Base-by-base conservation (phyloP, 2,329 filamentous ascomycete species). In the Colletotrichum sp. region DNA sequence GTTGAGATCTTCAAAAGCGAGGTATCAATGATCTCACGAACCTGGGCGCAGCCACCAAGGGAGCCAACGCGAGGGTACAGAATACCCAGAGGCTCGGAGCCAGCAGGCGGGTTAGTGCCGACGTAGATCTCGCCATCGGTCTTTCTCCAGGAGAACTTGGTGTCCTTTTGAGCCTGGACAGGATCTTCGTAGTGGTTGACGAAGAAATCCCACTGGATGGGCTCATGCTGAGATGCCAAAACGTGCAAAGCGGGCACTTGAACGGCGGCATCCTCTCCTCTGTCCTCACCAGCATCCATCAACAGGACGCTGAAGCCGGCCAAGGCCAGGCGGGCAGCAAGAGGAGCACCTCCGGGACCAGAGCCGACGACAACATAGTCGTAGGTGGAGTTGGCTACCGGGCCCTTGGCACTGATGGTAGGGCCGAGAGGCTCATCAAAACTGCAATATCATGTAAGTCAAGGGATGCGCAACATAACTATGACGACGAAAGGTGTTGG, bases 311-410 rank as follows among this genome's bases (percentile, higher is more conserved):
- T 90, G 84, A 89, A 88, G 55, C 91, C 91, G 25, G 90, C 90
- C 39, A 90, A 82, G 8, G 91, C 91, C 28, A 93, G 87, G 48
- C 91, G 87, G 9, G 89, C 88, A 4, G 91, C 90, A 8, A 93
- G 80, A 27, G 91, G 90, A 12, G 88, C 90, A 73, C 91, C 91
- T 39, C 91, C 91, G 3, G 91, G 87, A 3, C 91, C 91, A n/a
- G 89, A 90, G 18, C 91, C 91, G 18, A 93, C 90, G 25, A 93
- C 87, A 32, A 93, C 87, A 84, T 92, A 93, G 78, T 93, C 91
- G 79, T 91, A 91, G 30, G 70, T 68, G 4, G 70, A 72, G 64
- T 72, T 72, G 36, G 70, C 28, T 5, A 48, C 52, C 0, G 48
- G 70, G 5, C 62, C 70, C 22, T 36, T 70, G 9, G 67, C 36